Base-by-base conservation (phyloP, 78 protist species). In the Dictyostelium firmibasis region DNA sequence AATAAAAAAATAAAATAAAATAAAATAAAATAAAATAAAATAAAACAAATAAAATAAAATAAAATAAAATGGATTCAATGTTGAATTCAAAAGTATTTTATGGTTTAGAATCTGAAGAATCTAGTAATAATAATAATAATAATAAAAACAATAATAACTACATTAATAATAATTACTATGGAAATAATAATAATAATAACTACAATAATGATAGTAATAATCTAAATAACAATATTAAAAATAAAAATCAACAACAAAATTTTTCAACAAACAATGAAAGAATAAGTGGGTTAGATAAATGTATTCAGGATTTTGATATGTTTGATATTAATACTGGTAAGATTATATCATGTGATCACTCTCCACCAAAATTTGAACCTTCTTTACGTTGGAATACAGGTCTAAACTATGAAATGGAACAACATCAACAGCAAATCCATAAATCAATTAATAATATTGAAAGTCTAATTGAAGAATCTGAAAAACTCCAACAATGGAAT, bases 241-340 rank as follows among this genome's bases (percentile, higher is more conserved):
- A 29, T 2, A 74, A 33, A n/a, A 25, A 29, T 18, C 14, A 35
- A 33, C 81, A 74, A 74, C 81, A 74, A 74, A 4, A 9, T 29
- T 20, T 69, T 25, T 29, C 53, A 44, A 29, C 25, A 4, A 29
- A 74, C 16, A 74, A 74, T 74, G 33, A 74, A 11, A 31, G 43
- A 27, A 31, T 16, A 18, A 31, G n/a, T 74, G 81, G 43, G 14
- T 35, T 74, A 35, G 81, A 74, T 35, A 74, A 74, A 74, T 29
- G 31, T 35, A 74, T 74, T 11, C 38, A 16, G 33, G 85, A 47
- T 47, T 84, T 84, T 50, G 82, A 84, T 84, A 41, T 84, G 67
- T 84, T 69, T 41, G 91, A 84, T 72, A 84, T 84, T 18, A 70
- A 77, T n/a, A 69, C 91, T 44, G 91, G 91, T 41, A 84, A 67